Percentiles rank a stretch among this genome's conserved stretches.
Conservation (phyloP, 2,329 filamentous ascomycete species). For the Trichoderma pleuroti region DNA sequence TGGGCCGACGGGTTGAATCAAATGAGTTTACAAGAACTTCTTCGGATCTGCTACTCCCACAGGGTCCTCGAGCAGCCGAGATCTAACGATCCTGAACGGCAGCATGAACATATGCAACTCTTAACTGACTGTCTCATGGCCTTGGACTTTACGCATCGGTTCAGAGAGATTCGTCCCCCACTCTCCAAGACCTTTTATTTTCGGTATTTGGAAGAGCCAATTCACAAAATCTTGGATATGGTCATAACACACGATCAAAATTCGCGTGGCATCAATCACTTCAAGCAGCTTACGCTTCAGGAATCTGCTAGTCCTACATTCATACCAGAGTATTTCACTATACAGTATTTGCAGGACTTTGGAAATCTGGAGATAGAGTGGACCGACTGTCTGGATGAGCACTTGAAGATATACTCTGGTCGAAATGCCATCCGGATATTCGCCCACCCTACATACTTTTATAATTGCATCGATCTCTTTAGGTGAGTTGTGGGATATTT, state of each 20-base stretch:
- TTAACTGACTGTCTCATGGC: background rate
- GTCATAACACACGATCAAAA: background rate
- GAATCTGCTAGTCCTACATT: background rate
- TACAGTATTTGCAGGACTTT: background rate
- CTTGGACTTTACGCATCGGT: background rate
- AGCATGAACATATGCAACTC: background rate
- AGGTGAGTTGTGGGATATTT: background rate
- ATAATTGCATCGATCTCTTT: background rate
- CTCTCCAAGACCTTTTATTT: background rate
- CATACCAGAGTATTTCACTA: background rate
- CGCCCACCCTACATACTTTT: background rate
- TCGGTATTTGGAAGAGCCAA: background rate
- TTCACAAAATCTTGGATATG: background rate
- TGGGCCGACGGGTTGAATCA: background rate
- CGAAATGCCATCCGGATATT: background rate
- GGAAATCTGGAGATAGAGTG: background rate
- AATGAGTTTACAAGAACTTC: background rate
- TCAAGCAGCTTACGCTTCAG: background rate
- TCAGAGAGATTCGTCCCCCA: background rate
- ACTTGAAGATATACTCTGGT: background rate
- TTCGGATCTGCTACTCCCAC: background rate
- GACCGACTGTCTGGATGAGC: background rate
- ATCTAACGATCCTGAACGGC: background rate
- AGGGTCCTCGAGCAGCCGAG: background rate
- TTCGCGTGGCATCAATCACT: background rate